Evolutionary conservation across 192 early-diverging fungal species (phyloP).

Genomic region (Entrophospora sp.): DNA sequence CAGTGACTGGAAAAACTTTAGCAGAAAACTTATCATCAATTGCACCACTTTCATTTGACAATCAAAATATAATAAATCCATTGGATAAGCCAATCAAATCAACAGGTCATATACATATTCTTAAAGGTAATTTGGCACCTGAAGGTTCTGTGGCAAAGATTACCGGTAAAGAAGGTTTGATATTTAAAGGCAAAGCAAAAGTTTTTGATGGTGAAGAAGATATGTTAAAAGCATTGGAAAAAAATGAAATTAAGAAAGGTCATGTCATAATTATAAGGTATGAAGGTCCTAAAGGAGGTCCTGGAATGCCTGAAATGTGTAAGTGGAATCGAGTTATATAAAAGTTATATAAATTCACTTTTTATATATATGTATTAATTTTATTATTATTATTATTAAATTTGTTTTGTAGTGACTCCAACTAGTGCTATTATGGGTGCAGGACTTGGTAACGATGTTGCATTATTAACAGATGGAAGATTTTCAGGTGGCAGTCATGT

Average conservation of each 20-base stretch:
- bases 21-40: conserved; percentile 81
- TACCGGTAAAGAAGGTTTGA: conserved; percentile 96
- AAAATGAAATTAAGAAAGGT: conserved; percentile 82
- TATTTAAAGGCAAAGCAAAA: conserved; percentile 79
- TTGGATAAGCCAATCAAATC: conserved; percentile 83
- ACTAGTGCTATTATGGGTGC: conserved; percentile 98
- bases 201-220: conserved; percentile 91
- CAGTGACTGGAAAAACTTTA: conserved; percentile 95
- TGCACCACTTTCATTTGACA: conserved; percentile 62
- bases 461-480: conserved; percentile 94
- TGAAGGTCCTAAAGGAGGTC: conserved; percentile 96
- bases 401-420: conserved; percentile 64
- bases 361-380: neutral
- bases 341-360: too few relatives aligned
- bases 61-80: conserved; percentile 84
- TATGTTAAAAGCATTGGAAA: conserved; percentile 84
- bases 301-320: conserved; percentile 99
- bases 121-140: conserved; percentile 91
- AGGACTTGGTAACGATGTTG: conserved; percentile 94
- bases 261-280: conserved; percentile 91
- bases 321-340: too few relatives aligned
- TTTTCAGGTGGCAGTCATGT: conserved; percentile 97
- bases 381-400: conserved; percentile 2
- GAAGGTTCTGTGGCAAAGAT: conserved; percentile 98
- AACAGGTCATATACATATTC: conserved; percentile 89